A percentile compares a stretch with the other conserved stretches of the same genome.
Conservation (phyloP, 2,329 filamentous ascomycete genomes). For the Phaeosphaeria sp. region DNA sequence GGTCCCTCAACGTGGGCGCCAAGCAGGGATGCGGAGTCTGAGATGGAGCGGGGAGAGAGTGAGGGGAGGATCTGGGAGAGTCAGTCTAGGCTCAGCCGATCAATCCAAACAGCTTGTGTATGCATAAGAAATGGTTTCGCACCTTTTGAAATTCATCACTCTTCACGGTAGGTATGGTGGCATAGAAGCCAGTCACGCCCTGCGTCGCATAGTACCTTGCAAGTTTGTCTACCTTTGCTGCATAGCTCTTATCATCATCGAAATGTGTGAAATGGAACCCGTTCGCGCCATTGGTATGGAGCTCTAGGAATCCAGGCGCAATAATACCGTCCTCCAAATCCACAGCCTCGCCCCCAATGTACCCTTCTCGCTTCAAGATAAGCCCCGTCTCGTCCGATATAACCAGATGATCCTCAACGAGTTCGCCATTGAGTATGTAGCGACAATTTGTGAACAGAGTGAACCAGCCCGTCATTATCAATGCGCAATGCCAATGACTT, state of each 20-base stretch:
- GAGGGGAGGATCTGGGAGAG: constrained; percentile 55
- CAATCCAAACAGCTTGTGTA: neutral
- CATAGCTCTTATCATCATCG: constrained; percentile 51
- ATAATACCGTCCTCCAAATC: constrained; percentile 59
- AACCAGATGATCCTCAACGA: constrained; percentile 53
- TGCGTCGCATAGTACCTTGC: constrained; percentile 57
- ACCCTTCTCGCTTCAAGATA: constrained; percentile 51
- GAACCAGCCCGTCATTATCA: constrained; percentile 51
- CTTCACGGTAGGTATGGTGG: constrained; percentile 60
- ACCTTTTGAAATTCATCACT: constrained; percentile 55
- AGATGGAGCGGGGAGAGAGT: constrained; percentile 52
- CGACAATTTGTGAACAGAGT: constrained; percentile 56
- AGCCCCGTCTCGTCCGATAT: constrained; percentile 54
- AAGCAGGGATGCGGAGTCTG: constrained; percentile 56
- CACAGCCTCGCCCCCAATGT: constrained; percentile 53
- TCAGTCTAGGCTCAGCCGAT: constrained; percentile 6
- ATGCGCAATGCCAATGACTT: constrained; percentile 3
- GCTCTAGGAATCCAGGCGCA: constrained; percentile 62
- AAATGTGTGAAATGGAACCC: constrained; percentile 63
- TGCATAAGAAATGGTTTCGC: constrained; percentile 4
- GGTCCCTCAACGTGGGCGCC: constrained; percentile 65
- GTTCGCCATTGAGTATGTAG: constrained; percentile 51
- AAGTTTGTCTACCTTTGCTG: constrained; percentile 53
- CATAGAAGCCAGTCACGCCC: constrained; percentile 62
- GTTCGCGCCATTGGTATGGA: constrained; percentile 62